Conservation (phyloP, 257 asterid genomes). For the Scutellaria galericulata region DNA sequence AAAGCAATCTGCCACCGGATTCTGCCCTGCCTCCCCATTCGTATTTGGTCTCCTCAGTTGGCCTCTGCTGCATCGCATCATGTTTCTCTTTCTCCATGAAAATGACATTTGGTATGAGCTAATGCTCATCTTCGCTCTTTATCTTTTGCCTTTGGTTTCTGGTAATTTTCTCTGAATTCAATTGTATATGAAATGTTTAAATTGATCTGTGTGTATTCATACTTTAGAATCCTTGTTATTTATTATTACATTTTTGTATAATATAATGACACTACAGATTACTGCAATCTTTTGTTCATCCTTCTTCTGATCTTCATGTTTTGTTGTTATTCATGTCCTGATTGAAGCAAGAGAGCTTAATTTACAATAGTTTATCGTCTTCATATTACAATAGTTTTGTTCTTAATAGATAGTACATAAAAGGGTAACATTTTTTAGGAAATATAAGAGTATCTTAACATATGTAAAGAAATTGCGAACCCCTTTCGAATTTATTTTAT, state of each 20-base stretch:
- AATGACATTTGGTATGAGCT: conserved; percentile 25
- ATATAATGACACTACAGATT: conserved; percentile 29
- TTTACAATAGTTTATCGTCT: no score
- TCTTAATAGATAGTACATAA: no score
- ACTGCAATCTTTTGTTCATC: conserved; percentile 9
- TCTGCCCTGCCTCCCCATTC: not conserved
- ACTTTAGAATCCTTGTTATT: conserved; percentile 30
- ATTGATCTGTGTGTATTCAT: conserved; percentile 26
- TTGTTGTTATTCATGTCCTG: not conserved
- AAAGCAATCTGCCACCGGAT: conserved; percentile 21
- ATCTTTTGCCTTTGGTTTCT: conserved; percentile 23
- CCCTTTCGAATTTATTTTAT: no score
- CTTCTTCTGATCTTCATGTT: not conserved
- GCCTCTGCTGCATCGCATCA: conserved; percentile 14
- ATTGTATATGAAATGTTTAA: conserved; percentile 50
- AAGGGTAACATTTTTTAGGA: no score
- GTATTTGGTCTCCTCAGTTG: conserved; percentile 21
- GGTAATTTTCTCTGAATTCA: conserved; percentile 33
- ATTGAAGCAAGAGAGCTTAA: not conserved
- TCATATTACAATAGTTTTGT: no score
- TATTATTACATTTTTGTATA: conserved; percentile 42
- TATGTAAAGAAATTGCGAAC: no score
- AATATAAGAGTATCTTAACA: no score
- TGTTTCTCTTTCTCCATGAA: conserved; percentile 9
- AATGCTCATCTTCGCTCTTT: conserved; percentile 28